Evolutionary conservation across 306 rosid species (phyloP).

Genomic region (Begonia fuchsioides): DNA sequence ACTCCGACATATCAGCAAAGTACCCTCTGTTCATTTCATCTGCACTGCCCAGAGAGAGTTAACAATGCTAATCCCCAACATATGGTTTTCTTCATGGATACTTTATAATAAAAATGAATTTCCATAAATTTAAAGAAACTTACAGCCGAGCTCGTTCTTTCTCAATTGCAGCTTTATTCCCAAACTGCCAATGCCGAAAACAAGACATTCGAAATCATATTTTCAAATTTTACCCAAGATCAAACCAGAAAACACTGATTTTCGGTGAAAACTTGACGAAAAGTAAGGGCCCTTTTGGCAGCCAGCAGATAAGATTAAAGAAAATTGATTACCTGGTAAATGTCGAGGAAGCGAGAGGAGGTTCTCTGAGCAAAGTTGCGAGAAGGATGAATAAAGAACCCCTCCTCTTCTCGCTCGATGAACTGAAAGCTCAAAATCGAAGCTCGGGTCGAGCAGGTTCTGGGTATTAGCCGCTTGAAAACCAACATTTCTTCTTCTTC

Average conservation of each 20-base stretch:
- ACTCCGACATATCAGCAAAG: slow-evolving; percentile 66
- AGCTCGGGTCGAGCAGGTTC: slow-evolving; percentile 17
- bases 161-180: slow-evolving; percentile 41
- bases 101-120: no score
- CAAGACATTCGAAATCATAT: background rate
- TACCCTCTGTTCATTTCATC: slow-evolving; percentile 87
- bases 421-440: slow-evolving; percentile 17
- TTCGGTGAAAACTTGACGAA: background rate
- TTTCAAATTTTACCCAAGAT: no score
- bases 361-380: slow-evolving; percentile 45
- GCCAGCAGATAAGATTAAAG: background rate
- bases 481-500: slow-evolving; percentile 24
- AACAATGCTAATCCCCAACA: no score
- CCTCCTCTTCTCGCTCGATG: slow-evolving; percentile 12
- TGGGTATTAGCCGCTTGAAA: slow-evolving; percentile 30
- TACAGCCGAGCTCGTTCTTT: slow-evolving; percentile 90
- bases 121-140: slow-evolving; percentile 16
- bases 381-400: slow-evolving; percentile 20
- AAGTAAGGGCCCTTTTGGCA: no score
- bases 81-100: no score
- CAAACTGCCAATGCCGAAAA: slow-evolving; percentile 30
- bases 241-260: no score
- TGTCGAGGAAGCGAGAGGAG: slow-evolving; percentile 67
- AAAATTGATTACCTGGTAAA: slow-evolving; percentile 37
- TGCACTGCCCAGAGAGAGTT: slow-evolving; percentile 32